A percentile compares a stretch with the other conserved stretches of the same genome.
These are phyloP conservation scores for Akanthomyces uredinophilus DNA, from an alignment of 2,329 filamentous ascomycete species.

Conservation along the genomic window DNA sequence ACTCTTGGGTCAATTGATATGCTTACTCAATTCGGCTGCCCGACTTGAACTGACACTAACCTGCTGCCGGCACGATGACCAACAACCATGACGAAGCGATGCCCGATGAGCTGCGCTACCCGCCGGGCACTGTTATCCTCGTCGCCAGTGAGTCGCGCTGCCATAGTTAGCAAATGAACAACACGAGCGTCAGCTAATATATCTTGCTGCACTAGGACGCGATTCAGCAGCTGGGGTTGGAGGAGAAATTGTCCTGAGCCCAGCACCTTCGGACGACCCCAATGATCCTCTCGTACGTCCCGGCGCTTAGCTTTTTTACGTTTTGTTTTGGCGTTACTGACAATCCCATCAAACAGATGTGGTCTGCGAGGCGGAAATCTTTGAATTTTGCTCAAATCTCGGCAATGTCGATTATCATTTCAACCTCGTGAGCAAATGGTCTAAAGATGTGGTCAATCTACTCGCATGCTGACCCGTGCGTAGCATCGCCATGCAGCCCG, in stretches of 20 bases:
- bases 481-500: no score
- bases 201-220: neutral
- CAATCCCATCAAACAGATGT: neutral
- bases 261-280: neutral
- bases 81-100: neutral
- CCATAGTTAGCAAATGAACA: neutral
- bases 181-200: neutral
- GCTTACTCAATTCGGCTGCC: neutral
- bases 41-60: no score
- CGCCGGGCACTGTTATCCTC: neutral
- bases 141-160: neutral
- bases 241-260: neutral
- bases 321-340: no score
- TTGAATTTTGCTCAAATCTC: neutral
- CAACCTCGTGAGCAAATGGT: neutral
- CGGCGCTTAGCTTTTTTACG: neutral
- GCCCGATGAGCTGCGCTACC: neutral
- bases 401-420: neutral
- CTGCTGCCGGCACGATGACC: neutral
- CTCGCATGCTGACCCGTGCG: no score
- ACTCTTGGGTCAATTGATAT: neutral
- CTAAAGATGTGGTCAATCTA: neutral
- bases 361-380: neutral
- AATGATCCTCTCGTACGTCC: neutral
- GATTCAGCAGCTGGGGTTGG: neutral